Base-by-base conservation (phyloP, 2,329 filamentous ascomycete genomes). In the Sordariomycetes sp. region DNA sequence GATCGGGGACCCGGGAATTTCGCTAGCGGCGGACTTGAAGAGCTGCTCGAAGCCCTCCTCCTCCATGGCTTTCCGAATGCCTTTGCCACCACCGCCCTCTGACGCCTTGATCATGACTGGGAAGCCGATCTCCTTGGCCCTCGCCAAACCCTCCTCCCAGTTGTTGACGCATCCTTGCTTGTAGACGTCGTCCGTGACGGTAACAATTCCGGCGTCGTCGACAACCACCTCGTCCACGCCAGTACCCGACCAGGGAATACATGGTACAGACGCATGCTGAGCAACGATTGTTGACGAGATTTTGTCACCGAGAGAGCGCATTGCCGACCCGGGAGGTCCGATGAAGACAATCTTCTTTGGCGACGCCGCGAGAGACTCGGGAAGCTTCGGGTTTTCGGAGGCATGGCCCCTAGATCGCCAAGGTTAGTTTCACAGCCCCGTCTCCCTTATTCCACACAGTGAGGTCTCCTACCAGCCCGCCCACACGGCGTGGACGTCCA, bases 91-190 rank as follows among this genome's bases (percentile, higher is more conserved):
- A 76, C 94, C 94, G 75, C 94, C 94, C 77, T 99, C 94, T 2
- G 94, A 97, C n/a, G 94, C 94, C 79, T 99, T 99, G 72, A 99
- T 90, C 94, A 99, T 99, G 77, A 99, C 88, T 17, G 94, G 94
- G 77, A 99, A 99, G 63, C 94, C 94, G 70, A 99, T 99, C 67
- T 89, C 81, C 70, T 82, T 84, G 59, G 94, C 94, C 68, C 87
- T 90, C 67, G 82, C 76, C 55, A 99, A 81, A 74, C 92, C 94
- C 74, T 99, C 90, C 72, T 96, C 77, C 72, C 90, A 90, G 24
- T 88, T 90, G 68, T 82, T 82, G 53, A 95, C 94, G 72, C 94
- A 99, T 61, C 94, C 94, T 73, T 91, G 88, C 65, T 85, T 80
- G 72, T 99, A 99, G 59, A 95, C 68, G 6, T 90, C 76, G 57